Evolutionary conservation across 352 stramenopile genomes (phyloP).

Genomic region (Globisporangium spinosum): DNA sequence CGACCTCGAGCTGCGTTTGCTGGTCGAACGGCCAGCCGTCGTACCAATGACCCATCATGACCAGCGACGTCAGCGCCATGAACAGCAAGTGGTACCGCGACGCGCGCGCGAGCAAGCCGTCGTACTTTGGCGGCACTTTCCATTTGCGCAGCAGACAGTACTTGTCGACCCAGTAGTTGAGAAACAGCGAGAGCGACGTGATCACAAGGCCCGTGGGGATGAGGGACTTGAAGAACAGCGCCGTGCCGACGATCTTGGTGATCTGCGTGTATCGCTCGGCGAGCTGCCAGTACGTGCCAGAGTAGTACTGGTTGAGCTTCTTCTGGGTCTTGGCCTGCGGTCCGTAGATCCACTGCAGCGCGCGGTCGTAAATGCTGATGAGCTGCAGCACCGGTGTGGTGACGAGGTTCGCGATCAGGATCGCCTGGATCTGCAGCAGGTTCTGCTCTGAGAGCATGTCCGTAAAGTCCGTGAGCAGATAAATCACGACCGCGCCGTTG

Average conservation of each 20-base stretch:
- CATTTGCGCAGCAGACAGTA: constrained; percentile 75
- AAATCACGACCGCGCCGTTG: constrained; percentile 74
- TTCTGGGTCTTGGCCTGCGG: constrained; percentile 62
- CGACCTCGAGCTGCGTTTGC: constrained; percentile 27
- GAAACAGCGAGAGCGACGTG: constrained; percentile 54
- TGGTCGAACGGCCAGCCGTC: constrained; percentile 74
- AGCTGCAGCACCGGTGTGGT: constrained; percentile 66
- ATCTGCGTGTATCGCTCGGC: constrained; percentile 69
- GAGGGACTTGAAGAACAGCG: constrained; percentile 65
- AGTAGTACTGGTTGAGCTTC: constrained; percentile 78
- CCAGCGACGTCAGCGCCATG: constrained; percentile 53
- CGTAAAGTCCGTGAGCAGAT: constrained; percentile 69
- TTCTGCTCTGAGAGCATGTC: constrained; percentile 67
- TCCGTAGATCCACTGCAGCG: constrained; percentile 39
- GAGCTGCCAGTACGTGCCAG: constrained; percentile 60
- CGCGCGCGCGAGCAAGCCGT: constrained; percentile 53
- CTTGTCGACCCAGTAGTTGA: constrained; percentile 86
- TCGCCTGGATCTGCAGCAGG: constrained; percentile 65
- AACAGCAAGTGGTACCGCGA: constrained; percentile 69
- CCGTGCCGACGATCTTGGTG: constrained; percentile 59
- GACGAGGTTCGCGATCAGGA: constrained; percentile 75
- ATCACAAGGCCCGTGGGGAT: constrained; percentile 62
- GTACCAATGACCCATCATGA: constrained; percentile 82
- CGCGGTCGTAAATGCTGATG: constrained; percentile 47
- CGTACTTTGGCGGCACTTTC: constrained; percentile 61